Percentiles rank a stretch among this genome's conserved stretches.
Conservation (phyloP, 108 stramenopile species). For the Skeletonema costatum region DNA sequence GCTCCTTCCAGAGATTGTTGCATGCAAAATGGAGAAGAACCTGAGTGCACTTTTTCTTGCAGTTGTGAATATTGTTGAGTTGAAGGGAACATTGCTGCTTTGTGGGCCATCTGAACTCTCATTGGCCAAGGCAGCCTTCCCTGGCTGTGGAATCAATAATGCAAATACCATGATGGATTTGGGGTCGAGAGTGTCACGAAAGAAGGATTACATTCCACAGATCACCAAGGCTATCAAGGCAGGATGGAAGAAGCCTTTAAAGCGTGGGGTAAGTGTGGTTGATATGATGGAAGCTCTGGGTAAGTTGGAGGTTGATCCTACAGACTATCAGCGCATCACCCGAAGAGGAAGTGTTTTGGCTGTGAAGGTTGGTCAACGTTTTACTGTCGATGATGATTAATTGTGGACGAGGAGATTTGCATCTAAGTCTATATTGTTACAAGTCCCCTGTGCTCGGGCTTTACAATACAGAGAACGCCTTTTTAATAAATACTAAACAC, state of each 20-base stretch:
- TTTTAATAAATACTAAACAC: too few relatives aligned
- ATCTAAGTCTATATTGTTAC: neutral
- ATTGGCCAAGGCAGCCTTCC: conserved; percentile 55
- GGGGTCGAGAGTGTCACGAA: conserved; percentile 49
- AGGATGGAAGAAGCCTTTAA: conserved; percentile 49
- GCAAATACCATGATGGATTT: conserved; percentile 53
- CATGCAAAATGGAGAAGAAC: conserved; percentile 58
- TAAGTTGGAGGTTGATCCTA: conserved; percentile 52
- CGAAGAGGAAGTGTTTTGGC: conserved; percentile 10
- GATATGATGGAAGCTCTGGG: conserved; percentile 32
- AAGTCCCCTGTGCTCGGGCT: too few relatives aligned
- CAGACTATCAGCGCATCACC: conserved; percentile 43
- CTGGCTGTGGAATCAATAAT: conserved; percentile 26
- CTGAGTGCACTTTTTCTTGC: conserved; percentile 52
- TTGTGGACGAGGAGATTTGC: neutral
- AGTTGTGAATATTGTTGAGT: conserved; percentile 64
- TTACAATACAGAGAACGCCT: too few relatives aligned
- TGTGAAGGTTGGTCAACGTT: neutral
- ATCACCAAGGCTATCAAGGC: conserved; percentile 49
- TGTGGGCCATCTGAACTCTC: conserved; percentile 56
- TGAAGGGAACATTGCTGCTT: conserved; percentile 50
- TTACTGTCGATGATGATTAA: neutral
- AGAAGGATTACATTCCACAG: conserved; percentile 66
- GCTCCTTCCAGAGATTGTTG: conserved; percentile 61
- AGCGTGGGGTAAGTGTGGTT: conserved; percentile 28